A percentile compares a stretch with the other conserved stretches of the same genome.
phyloP scores from a whole-genome alignment of 495 filamentous ascomycete species.

The Aspergillus cristatus region DNA sequence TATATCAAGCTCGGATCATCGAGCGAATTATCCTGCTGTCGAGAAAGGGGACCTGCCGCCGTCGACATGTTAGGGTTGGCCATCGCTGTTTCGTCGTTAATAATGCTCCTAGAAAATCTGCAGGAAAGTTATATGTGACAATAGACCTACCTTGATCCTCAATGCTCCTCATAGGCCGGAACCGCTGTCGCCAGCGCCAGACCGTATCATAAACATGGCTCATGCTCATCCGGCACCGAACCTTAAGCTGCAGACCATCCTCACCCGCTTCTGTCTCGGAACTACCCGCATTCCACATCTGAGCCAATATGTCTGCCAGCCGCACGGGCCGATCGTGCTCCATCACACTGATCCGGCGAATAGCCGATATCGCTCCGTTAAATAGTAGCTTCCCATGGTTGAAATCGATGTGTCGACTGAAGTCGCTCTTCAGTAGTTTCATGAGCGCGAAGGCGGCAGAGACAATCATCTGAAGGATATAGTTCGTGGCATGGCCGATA shows the following conservation, averaged over 20 bases:
- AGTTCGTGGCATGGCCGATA: constrained; percentile 70
- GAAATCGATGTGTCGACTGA: constrained; percentile 53
- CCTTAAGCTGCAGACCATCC: constrained; percentile 34
- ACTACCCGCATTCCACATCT: constrained; percentile 40
- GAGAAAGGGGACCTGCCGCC: constrained; percentile 15
- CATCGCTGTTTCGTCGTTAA: constrained; percentile 15
- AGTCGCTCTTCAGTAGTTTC: constrained; percentile 80
- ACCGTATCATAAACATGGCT: constrained; percentile 43
- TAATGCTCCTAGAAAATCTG: background rate
- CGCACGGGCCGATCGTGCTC: constrained; percentile 73
- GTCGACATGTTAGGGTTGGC: constrained; percentile 23
- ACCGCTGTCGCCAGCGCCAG: constrained; percentile 40
- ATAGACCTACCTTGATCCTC: constrained; percentile 32
- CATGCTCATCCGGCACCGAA: constrained; percentile 43
- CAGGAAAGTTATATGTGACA: background rate
- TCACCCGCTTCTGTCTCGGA: constrained; percentile 22
- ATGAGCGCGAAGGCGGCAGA: constrained; percentile 79
- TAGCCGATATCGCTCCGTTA: constrained; percentile 64
- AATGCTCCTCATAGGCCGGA: constrained; percentile 31
- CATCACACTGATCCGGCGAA: constrained; percentile 70
- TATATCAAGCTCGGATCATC: constrained; percentile 28
- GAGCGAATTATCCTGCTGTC: constrained; percentile 24
- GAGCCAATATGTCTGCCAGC: constrained; percentile 36
- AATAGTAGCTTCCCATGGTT: constrained; percentile 71
- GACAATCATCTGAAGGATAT: constrained; percentile 88